Conservation (phyloP, 2,329 filamentous ascomycete genomes). For the Trichoderma endophyticum region DNA sequence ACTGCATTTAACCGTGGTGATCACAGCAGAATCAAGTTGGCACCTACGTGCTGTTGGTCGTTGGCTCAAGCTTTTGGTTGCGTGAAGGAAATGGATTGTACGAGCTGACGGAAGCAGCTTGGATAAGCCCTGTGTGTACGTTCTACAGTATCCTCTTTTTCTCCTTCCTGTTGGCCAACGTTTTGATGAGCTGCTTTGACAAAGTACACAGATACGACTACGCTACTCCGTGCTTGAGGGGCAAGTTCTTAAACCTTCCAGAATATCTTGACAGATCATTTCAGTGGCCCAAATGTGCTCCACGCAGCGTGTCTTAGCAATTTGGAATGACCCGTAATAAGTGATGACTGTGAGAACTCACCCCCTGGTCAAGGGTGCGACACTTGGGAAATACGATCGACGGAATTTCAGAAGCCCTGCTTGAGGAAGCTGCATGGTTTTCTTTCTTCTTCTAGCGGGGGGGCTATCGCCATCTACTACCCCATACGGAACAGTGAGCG, state of each 20-base stretch:
- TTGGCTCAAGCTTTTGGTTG: background rate
- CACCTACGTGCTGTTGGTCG: background rate
- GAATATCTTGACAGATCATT: slow-evolving; percentile 16
- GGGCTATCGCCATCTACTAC: background rate
- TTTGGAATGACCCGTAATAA: slow-evolving; percentile 1
- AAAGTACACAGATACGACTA: background rate
- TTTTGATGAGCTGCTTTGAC: background rate
- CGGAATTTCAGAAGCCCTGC: background rate
- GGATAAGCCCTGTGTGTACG: background rate
- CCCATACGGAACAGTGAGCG: background rate
- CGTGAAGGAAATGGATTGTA: background rate
- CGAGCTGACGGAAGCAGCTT: background rate
- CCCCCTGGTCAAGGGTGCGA: background rate
- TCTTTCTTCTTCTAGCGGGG: background rate
- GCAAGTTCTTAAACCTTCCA: slow-evolving; percentile 8
- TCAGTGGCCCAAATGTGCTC: slow-evolving; percentile 10
- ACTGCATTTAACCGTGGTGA: slow-evolving; percentile 9
- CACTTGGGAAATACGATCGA: slow-evolving; percentile 6
- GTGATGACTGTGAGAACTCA: background rate
- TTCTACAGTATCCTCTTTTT: background rate
- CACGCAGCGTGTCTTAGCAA: slow-evolving; percentile 3
- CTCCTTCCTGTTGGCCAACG: background rate
- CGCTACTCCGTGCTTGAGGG: background rate
- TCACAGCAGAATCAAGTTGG: background rate
- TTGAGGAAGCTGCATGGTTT: background rate